Evolutionary conservation across 2,329 filamentous ascomycete species (phyloP), one percentile per base, ranked within the genome.

Genomic region (Aspergillus persii): DNA sequence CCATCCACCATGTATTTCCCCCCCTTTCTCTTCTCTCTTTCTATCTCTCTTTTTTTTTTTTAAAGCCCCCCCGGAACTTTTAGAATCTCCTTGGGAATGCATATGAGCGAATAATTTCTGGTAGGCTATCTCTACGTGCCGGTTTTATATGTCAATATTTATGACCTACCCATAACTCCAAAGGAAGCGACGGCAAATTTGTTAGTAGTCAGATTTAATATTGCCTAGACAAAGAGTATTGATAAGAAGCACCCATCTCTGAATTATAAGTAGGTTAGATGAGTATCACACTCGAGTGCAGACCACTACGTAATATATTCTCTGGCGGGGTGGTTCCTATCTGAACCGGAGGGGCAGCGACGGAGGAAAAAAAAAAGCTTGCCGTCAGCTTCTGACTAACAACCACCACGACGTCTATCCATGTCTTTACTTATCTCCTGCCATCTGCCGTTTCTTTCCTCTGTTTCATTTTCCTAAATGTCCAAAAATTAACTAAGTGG

Each of bases 71-170:
- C 36, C 12, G 36, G 36, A 41, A 46, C 60, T n/a, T 44, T 61
- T 61, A n/a, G n/a, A 41, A 47, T 8, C 11, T 26, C 44, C 44
- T 48, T 54, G 52, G 56, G 51, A 63, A 67, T 66, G 65, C 64
- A 64, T 68, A 61, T 61, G 64, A 66, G 64, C 66, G 63, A 58
- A 56, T 61, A 50, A 50, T 56, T 62, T 58, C 56, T 23, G 18
- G 26, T 47, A 8, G 44, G 44, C 9, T n/a, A 18, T 47, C 27
- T 27, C 26, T 47, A 27, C 26, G 23, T 23, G 18, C 8, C 26
- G 18, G 4, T 47, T 47, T 47, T 47, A 4, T 47, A n/a, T 41
- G 4, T 41, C 12, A 31, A 31, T 31, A 6, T 31, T 31, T 31
- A 31, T 8, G 30, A 41, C 12, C 36, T 41, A 15, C 36, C 36